Evolutionary conservation across 768 basidiomycete genomes (phyloP).

Genomic region (Kwoniella sp.): DNA sequence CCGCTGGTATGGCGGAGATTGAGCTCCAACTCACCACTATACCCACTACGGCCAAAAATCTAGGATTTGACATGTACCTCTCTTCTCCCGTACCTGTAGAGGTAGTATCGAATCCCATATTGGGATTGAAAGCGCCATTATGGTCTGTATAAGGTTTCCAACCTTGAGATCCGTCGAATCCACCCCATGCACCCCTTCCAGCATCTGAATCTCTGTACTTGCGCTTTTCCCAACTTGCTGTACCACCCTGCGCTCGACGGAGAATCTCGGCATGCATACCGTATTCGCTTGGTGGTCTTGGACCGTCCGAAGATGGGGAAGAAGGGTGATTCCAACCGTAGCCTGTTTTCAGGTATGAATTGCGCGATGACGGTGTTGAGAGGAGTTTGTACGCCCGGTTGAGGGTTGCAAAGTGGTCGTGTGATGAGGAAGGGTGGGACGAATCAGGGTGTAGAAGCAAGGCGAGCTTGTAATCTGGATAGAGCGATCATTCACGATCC

Average conservation of each 20-base stretch:
- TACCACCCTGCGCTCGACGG: slow-evolving; percentile 32
- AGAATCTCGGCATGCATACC: slow-evolving; percentile 44
- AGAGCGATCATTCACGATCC: no score
- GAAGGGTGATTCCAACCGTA: slow-evolving; percentile 42
- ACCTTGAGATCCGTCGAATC: slow-evolving; percentile 26
- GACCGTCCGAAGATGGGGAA: slow-evolving; percentile 3
- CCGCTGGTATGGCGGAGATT: slow-evolving; percentile 2
- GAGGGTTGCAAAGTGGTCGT: slow-evolving; percentile 46
- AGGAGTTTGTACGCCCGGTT: slow-evolving; percentile 51
- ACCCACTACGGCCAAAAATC: slow-evolving; percentile 41
- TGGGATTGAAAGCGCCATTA: slow-evolving; percentile 25
- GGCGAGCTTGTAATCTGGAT: slow-evolving; percentile 52
- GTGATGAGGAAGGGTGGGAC: slow-evolving; percentile 46
- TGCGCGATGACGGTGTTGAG: slow-evolving; percentile 36
- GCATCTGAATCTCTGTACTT: slow-evolving; percentile 29
- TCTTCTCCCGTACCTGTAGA: slow-evolving; percentile 37
- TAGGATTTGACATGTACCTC: slow-evolving; percentile 49
- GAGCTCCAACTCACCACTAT: slow-evolving; percentile 31
- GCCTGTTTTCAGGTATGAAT: slow-evolving; percentile 43
- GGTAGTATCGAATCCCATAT: slow-evolving; percentile 22
- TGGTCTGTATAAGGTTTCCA: slow-evolving; percentile 20
- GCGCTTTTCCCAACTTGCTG: slow-evolving; percentile 31
- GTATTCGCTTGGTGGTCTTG: slow-evolving; percentile 24
- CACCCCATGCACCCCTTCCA: slow-evolving; percentile 30
- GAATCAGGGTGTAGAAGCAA: slow-evolving; percentile 55